Base-by-base conservation (phyloP, 495 filamentous ascomycete genomes). In the Aspergillus ostianus region DNA sequence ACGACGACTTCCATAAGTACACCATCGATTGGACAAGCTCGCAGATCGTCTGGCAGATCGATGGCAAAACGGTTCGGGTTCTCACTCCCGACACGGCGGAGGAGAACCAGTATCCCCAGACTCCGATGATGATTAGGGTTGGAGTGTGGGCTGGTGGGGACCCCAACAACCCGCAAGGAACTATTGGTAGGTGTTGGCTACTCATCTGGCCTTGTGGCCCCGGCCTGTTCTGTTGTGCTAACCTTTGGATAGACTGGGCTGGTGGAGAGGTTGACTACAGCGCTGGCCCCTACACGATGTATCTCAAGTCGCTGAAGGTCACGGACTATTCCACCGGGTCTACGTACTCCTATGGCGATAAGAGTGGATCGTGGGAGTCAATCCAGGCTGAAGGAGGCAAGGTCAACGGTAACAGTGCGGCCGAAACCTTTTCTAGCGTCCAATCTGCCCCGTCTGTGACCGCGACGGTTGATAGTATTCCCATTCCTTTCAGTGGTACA, bases 131-230 rank as follows among this genome's bases (percentile, higher is more conserved):
- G 72, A 76, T 96, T 54, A 90, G 86, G 62, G 75, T 95, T 51
- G 92, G 92, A 41, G 87, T 87, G 62, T 97, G 92, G 92, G 90
- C 90, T 59, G 92, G 90, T 56, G 92, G 92, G 57, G 91, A 94
- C 65, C 76, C 87, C 0, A 76, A 75, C 26, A 84, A 89, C 62
- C 64, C 80, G 18, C 65, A 70, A 51, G 81, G 81, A 57, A 97
- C 93, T 15, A 90, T 97, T 57, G 64, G 82, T 85, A 70, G 75
- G 81, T 73, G 51, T 9, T 21, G 15, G 18, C 17, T 21, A 26
- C n/a, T 52, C 26, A 29, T 9, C 23, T 26, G 23, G 23, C 48
- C 21, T 54, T 47, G n/a, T n/a, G n/a, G n/a, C n/a, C n/a, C n/a
- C n/a, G n/a, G n/a, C n/a, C n/a, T 50, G 18, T 52, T 18, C 23